These are phyloP conservation scores for Geotrichum ghanense DNA, from an alignment of 805 yeast genomes.

Conservation along the genomic window DNA sequence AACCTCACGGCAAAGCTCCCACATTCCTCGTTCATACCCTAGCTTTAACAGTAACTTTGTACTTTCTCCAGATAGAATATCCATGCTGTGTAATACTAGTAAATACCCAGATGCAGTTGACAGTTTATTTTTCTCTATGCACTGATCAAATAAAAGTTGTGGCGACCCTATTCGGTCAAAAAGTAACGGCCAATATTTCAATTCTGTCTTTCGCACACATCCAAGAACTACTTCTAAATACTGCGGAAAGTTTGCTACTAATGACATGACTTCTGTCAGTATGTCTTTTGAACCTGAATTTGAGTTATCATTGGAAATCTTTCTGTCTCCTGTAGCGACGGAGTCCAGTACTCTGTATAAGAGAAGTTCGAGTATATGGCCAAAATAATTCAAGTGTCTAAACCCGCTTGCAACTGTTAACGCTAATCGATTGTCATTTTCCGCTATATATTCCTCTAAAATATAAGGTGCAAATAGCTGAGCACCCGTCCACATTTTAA, in stretches of 20 bases:
- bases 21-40: conserved; percentile 24
- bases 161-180: conserved; percentile 28
- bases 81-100: conserved; percentile 27
- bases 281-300: conserved; percentile 5
- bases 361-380: conserved; percentile 31
- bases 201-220: conserved; percentile 49
- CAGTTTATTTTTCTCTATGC: conserved; percentile 24
- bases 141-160: conserved; percentile 26
- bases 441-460: conserved; percentile 20
- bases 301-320: neutral
- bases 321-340: conserved; percentile 9
- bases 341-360: conserved; percentile 26
- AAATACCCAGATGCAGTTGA: conserved; percentile 32
- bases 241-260: conserved; percentile 26
- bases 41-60: conserved; percentile 23
- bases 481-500: conserved; percentile 21
- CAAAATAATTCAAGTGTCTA: conserved; percentile 27
- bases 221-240: conserved; percentile 29
- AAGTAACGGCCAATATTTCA: conserved; percentile 38
- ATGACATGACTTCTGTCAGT: conserved; percentile 16
- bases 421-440: conserved; percentile 14
- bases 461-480: conserved; percentile 25
- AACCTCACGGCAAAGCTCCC: conserved; percentile 28
- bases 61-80: conserved; percentile 18
- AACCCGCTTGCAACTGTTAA: conserved; percentile 20